phyloP scores from a whole-genome alignment of 768 basidiomycete genomes.

The Lyophyllum decastes region DNA sequence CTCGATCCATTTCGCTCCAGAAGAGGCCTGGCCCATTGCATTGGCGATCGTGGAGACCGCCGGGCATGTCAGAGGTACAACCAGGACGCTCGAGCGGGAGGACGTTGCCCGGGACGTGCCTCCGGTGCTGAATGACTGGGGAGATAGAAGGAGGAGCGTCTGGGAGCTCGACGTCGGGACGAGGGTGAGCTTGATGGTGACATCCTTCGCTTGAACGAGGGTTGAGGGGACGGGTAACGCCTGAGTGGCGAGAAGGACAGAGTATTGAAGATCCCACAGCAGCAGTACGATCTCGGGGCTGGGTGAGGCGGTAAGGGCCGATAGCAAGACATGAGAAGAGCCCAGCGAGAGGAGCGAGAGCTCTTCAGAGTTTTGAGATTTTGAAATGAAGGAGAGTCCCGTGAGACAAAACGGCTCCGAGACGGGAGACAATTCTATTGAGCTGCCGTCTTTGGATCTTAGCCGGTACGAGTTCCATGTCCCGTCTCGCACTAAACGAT shows the following conservation, averaged over 20 bases:
- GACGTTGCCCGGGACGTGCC: conserved; percentile 25
- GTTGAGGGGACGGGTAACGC: conserved; percentile 50
- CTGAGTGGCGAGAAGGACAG: conserved; percentile 59
- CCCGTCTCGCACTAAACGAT: conserved; percentile 41
- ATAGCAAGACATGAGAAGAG: conserved; percentile 61
- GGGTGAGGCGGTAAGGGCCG: conserved; percentile 36
- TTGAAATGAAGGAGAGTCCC: conserved; percentile 29
- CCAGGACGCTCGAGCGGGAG: conserved; percentile 53
- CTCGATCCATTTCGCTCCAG: conserved; percentile 16
- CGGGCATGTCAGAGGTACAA: conserved; percentile 58
- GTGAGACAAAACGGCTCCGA: conserved; percentile 30
- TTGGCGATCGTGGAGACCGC: conserved; percentile 55
- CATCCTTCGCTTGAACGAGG: conserved; percentile 28
- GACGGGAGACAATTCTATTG: conserved; percentile 22
- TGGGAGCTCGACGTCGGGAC: conserved; percentile 42
- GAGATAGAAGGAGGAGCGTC: conserved; percentile 51
- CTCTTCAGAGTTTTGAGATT: conserved; percentile 17
- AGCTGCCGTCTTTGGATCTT: conserved; percentile 22
- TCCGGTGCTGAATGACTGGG: conserved; percentile 22
- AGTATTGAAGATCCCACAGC: conserved; percentile 72
- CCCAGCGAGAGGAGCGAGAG: conserved; percentile 50
- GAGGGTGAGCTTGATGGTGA: conserved; percentile 31
- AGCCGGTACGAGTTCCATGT: conserved; percentile 42
- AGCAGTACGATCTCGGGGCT: conserved; percentile 52
- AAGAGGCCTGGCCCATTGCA: conserved; percentile 18